Conservation (phyloP, 2,329 filamentous ascomycete species). For the Alternaria infectoria region DNA sequence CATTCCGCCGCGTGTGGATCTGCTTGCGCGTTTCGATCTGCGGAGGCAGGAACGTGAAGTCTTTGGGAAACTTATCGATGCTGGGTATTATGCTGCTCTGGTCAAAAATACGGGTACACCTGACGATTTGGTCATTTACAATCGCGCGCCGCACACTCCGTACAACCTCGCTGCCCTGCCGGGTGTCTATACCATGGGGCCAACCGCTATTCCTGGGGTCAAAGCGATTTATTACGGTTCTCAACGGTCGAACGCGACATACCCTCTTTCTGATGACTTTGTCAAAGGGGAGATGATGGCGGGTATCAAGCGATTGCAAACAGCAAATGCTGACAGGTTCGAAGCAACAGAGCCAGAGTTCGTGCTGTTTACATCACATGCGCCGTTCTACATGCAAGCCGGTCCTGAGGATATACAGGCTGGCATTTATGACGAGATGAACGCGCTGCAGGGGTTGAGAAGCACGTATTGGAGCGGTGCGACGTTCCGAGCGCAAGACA, state of each 20-base stretch:
- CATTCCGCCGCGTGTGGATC: slow-evolving; percentile 50
- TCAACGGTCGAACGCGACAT: neutral
- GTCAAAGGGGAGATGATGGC: slow-evolving; percentile 12
- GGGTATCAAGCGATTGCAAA: slow-evolving; percentile 7
- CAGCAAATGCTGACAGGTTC: slow-evolving; percentile 17
- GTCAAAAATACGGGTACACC: slow-evolving; percentile 50
- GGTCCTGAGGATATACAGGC: neutral
- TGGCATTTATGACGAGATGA: slow-evolving; percentile 28
- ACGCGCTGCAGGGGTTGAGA: slow-evolving; percentile 27
- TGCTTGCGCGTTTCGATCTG: slow-evolving; percentile 49
- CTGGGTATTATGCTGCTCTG: slow-evolving; percentile 49
- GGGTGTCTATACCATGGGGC: neutral
- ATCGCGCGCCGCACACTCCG: neutral
- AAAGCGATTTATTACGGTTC: neutral
- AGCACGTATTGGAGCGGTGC: slow-evolving; percentile 33
- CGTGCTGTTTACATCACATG: neutral
- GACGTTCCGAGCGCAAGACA: slow-evolving; percentile 24
- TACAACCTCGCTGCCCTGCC: neutral
- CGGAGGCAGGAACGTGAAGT: slow-evolving; percentile 39
- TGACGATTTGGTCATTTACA: slow-evolving; percentile 7
- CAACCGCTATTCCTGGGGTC: neutral
- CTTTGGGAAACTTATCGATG: slow-evolving; percentile 50
- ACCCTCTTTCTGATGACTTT: slow-evolving; percentile 26
- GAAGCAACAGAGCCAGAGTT: neutral
- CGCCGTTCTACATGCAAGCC: neutral